Conservation (phyloP, 75 land plant species). For the Picea glauca region DNA sequence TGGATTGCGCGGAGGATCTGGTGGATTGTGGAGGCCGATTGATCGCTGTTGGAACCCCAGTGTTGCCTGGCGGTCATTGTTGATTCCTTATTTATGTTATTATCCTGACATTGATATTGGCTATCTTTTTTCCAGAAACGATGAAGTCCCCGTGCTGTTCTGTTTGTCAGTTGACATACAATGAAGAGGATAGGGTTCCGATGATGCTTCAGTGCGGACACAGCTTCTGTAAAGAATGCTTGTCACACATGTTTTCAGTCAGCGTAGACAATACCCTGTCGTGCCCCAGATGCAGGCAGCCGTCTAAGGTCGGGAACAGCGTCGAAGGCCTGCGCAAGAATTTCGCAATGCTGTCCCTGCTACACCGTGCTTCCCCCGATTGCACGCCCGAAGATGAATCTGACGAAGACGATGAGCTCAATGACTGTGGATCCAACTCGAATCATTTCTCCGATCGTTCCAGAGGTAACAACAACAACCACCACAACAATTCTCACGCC, state of each 20-base stretch:
- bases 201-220: conserved; percentile 90
- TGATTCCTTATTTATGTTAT: no score
- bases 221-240: conserved; percentile 82
- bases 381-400: conserved; percentile 52
- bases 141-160: conserved; percentile 86
- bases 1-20: no score
- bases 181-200: conserved; percentile 76
- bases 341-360: conserved; percentile 66
- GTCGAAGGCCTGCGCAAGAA: conserved; percentile 82
- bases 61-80: no score
- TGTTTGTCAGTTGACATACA: conserved; percentile 72
- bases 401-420: conserved; percentile 37
- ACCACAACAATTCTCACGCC: not conserved
- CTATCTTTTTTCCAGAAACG: not conserved
- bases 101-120: no score
- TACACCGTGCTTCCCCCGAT: conserved; percentile 27
- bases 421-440: conserved; percentile 14
- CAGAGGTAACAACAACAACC: not conserved
- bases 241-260: conserved; percentile 67
- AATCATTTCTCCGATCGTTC: not conserved
- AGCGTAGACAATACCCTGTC: conserved; percentile 54
- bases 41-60: no score
- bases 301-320: conserved; percentile 76
- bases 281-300: conserved; percentile 87
- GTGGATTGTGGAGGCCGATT: no score